Base-by-base conservation (phyloP, 768 basidiomycete genomes). In the Imleria badia region DNA sequence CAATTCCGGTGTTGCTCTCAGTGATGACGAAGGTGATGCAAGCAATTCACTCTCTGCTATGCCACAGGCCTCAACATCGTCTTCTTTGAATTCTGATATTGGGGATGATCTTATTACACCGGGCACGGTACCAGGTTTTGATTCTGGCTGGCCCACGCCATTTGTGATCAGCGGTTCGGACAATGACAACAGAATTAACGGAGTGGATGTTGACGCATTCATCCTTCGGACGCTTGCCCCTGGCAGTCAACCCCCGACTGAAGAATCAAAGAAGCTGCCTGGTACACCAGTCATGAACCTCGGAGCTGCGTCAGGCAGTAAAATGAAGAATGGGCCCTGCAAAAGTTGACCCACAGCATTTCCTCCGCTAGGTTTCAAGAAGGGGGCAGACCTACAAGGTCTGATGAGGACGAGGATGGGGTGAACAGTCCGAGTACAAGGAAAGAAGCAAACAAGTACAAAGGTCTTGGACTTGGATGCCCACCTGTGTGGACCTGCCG, bases 341-440 rank as follows among this genome's bases (percentile, higher is more conserved):
- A 86, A 91, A 75, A 91, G 89, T 55, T 63, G 91, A 40, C 89
- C 89, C 22, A 85, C 87, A 47, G 86, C 81, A 9, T 87, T 91
- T 61, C 80, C 85, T 23, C 56, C 78, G 5, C 71, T 75, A 4
- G 70, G 66, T 30, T 48, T 58, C 23, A 69, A 73, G 52, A 75
- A 75, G 36, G 47, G 40, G n/a, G 15, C 52, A 12, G 54, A 57
- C 14, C 40, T 64, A 8, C 75, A 77, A 41, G 75, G 70, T 80
- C 81, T 2, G 86, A 88, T 39, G 81, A 81, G 4, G 87, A 89
- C 26, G 82, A 80, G 2, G 87, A 86, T 15, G 75, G 72, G 29
- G 81, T 84, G 23, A 66, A 83, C 38, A 89, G 88, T 59, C 89
- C 89, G 8, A 86, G 81, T 48, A 73, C 68, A 45, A 73, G 81